Base-by-base conservation (phyloP, 2,329 filamentous ascomycete genomes). In the Dryadomyces quercus-mongolicae region DNA sequence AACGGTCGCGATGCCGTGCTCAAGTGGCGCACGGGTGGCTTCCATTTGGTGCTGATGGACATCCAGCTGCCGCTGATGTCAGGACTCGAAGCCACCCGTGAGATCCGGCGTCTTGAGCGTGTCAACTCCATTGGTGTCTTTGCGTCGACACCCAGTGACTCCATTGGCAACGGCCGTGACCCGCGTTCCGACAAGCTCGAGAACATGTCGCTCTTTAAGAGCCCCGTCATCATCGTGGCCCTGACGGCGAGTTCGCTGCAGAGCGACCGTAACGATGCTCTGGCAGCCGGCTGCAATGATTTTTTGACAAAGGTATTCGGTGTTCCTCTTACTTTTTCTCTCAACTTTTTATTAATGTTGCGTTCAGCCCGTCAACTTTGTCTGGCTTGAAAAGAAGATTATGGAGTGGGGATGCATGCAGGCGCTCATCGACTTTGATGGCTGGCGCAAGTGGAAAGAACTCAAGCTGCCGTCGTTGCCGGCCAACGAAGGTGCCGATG, bases 381-480 rank as follows among this genome's bases (percentile, higher is more conserved):
- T 94, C 56, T 98, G 92, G 91, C 80, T 98, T 25, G 89, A 96
- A 68, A 83, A 92, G 55, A 98, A 98, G 69, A 91, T 97, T 62
- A 96, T 94, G 71, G 93, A 98, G 75, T 98, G 93, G 93, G 93
- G 93, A 55, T 97, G 93, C 73, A 98, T 98, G 93, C 93, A 97
- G 73, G 93, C 93, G 10, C 78, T 98, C 22, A 97, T 98, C 64
- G 93, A 98, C 72, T 97, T 93, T 66, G 92, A 97, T 67, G 93
- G 93, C 58, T 98, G 93, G 93, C 82, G 91, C 54, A 89, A 89
- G 68, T 98, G 93, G 93, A 95, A 95, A 68, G 88, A 93, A 63
- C 92, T 88, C 64, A 56, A 59, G 53, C n/a, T 51, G 52, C 50
- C 56, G 36, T 42, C 46, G 31, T 8, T 34, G 47, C 38, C 5